Percentiles rank a stretch among this genome's conserved stretches.
These are phyloP conservation scores for Stemphylium lycopersici DNA, from an alignment of 2,329 filamentous ascomycete species.

Conservation along the genomic window DNA sequence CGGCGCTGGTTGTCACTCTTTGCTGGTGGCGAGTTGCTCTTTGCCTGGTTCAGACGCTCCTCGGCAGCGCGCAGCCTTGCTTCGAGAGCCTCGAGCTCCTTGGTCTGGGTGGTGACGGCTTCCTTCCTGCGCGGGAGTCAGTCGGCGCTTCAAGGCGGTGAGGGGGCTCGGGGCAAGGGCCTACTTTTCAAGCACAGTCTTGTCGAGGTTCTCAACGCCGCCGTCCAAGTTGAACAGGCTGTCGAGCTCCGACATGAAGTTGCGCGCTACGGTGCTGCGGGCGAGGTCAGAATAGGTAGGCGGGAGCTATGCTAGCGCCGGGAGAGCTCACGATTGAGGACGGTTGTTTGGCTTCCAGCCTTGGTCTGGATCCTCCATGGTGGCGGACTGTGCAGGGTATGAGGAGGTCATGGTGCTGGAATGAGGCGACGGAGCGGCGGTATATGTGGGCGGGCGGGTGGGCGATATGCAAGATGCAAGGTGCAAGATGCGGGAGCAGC, in stretches of 20 bases:
- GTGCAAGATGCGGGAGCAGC: conserved; percentile 6
- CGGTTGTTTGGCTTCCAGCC: conserved; percentile 83
- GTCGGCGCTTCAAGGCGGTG: conserved; percentile 1
- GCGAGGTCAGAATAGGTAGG: conserved; percentile 34
- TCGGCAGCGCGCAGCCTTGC: conserved; percentile 84
- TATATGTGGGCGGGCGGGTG: background rate
- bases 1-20: conserved; percentile 40
- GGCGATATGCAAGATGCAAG: background rate
- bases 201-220: conserved; percentile 73
- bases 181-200: conserved; percentile 82
- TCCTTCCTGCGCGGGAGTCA: conserved; percentile 68
- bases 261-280: conserved; percentile 80
- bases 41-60: conserved; percentile 64
- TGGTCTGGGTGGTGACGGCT: conserved; percentile 72
- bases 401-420: conserved; percentile 17
- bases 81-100: conserved; percentile 86
- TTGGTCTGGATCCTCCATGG: conserved; percentile 62
- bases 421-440: conserved; percentile 4
- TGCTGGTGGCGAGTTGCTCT: conserved; percentile 39
- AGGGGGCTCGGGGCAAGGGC: conserved; percentile 35
- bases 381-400: conserved; percentile 21
- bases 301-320: conserved; percentile 29
- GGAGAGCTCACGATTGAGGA: conserved; percentile 75
- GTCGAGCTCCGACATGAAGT: conserved; percentile 85
- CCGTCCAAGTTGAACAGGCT: conserved; percentile 88